A percentile compares a stretch with the other conserved stretches of the same genome.
Evolutionary conservation across 306 rosid species (phyloP).

Genomic region (Biancaea sappan): DNA sequence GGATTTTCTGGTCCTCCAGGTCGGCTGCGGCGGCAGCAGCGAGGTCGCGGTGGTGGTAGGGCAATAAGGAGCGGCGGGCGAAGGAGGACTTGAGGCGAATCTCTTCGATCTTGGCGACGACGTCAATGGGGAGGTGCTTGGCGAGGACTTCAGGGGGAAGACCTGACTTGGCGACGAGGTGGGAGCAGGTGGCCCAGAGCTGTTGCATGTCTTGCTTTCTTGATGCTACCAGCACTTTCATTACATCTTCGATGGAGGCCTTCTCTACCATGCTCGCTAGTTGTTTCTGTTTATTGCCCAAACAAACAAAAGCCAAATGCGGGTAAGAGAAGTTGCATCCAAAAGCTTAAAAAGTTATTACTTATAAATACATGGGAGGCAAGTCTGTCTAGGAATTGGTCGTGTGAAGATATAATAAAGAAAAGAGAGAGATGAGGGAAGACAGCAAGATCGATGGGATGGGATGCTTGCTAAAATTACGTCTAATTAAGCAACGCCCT

Average conservation of each 20-base stretch:
- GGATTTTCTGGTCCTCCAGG: slow-evolving; percentile 90
- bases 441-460: slow-evolving; percentile 33
- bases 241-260: slow-evolving; percentile 97
- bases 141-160: slow-evolving; percentile 89
- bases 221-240: slow-evolving; percentile 90
- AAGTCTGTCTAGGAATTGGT: no score
- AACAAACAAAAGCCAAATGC: neutral
- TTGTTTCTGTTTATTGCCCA: slow-evolving; percentile 66
- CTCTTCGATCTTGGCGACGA: slow-evolving; percentile 89
- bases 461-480: slow-evolving; percentile 37
- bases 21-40: slow-evolving; percentile 61
- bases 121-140: slow-evolving; percentile 85
- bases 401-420: no score
- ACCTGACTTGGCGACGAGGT: slow-evolving; percentile 89
- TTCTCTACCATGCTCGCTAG: slow-evolving; percentile 96
- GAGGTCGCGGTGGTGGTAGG: slow-evolving; percentile 55
- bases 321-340: slow-evolving; percentile 9
- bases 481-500: neutral
- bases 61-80: slow-evolving; percentile 57
- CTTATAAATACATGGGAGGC: no score
- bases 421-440: neutral
- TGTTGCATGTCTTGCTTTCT: slow-evolving; percentile 99
- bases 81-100: slow-evolving; percentile 85
- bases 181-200: slow-evolving; percentile 95
- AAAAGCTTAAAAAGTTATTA: neutral